Conservation (phyloP, 1,284 basidiomycete species). For the Neolentinus lepideus region DNA sequence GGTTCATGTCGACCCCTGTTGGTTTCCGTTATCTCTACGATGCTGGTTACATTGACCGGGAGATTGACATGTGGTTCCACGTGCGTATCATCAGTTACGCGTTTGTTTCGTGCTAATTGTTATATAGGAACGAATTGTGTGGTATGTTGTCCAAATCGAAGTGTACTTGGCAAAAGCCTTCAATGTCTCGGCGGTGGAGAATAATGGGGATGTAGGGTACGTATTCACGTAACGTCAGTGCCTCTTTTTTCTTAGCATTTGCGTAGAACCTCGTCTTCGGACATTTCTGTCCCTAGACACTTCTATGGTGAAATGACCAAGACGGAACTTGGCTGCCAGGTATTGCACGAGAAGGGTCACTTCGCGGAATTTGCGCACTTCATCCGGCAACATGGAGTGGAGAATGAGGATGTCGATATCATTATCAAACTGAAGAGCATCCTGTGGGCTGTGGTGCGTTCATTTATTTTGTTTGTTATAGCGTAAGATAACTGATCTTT, state of each 20-base stretch:
- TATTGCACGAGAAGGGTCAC: slow-evolving; percentile 86
- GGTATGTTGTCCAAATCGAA: slow-evolving; percentile 85
- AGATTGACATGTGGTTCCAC: slow-evolving; percentile 95
- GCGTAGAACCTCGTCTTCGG: slow-evolving; percentile 73
- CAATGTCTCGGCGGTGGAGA: slow-evolving; percentile 55
- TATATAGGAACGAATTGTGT: slow-evolving; percentile 73
- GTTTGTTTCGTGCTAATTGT: slow-evolving; percentile 8
- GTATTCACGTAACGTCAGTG: neutral
- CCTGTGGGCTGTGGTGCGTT: slow-evolving; percentile 89
- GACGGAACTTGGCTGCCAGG: slow-evolving; percentile 89
- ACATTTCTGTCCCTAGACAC: slow-evolving; percentile 87
- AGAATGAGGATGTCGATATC: slow-evolving; percentile 77
- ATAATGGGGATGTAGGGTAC: slow-evolving; percentile 48
- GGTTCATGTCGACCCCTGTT: slow-evolving; percentile 91
- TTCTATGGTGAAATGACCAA: slow-evolving; percentile 98
- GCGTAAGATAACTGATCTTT: neutral
- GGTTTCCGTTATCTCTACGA: slow-evolving; percentile 92
- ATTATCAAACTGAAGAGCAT: slow-evolving; percentile 91
- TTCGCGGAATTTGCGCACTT: slow-evolving; percentile 89
- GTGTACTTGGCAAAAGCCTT: slow-evolving; percentile 78
- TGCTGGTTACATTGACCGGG: slow-evolving; percentile 87
- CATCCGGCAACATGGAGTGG: slow-evolving; percentile 82
- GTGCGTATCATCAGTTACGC: slow-evolving; percentile 35
- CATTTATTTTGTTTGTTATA: neutral
- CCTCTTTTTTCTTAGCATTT: slow-evolving; percentile 1